phyloP scores from a whole-genome alignment of 495 filamentous ascomycete species.

The Talaromyces nanjingensis region DNA sequence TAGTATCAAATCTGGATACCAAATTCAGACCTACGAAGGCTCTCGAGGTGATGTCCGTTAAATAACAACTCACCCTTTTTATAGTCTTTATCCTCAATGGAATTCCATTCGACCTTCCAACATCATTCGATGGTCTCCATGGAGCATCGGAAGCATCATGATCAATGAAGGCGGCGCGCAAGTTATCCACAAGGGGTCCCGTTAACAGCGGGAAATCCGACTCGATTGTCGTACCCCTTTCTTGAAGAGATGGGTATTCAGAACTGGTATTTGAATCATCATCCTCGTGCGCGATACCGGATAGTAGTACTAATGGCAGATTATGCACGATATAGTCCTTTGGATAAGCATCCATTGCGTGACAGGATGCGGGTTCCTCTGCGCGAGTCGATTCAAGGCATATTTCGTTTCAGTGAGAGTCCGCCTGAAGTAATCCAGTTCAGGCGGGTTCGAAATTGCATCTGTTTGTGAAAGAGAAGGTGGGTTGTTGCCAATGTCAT shows the following conservation, averaged over 20 bases:
- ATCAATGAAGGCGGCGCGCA: conserved; percentile 62
- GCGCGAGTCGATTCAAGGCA: conserved; percentile 30
- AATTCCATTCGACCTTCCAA: conserved; percentile 22
- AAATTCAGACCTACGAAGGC: not conserved
- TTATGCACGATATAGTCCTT: conserved; percentile 73
- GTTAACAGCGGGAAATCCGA: conserved; percentile 63
- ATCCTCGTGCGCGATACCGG: conserved; percentile 51
- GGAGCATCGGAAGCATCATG: conserved; percentile 55
- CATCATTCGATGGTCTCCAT: conserved; percentile 46
- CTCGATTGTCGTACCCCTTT: conserved; percentile 52
- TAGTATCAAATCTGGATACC: conserved; percentile 10
- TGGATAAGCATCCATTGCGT: conserved; percentile 82
- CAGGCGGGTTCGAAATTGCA: not conserved
- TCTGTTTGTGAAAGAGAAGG: not conserved
- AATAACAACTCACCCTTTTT: conserved; percentile 63
- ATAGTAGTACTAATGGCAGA: conserved; percentile 70
- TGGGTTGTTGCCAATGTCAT: not conserved
- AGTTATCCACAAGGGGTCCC: conserved; percentile 53
- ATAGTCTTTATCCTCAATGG: conserved; percentile 60
- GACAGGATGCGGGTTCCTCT: conserved; percentile 22
- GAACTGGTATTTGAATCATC: not conserved
- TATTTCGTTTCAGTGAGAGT: conserved; percentile 9
- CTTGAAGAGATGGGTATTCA: conserved; percentile 45
- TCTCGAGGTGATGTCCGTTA: not conserved
- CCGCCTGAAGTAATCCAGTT: not conserved